Conservation (phyloP, 345 rosid species). For the Brassica napus region DNA sequence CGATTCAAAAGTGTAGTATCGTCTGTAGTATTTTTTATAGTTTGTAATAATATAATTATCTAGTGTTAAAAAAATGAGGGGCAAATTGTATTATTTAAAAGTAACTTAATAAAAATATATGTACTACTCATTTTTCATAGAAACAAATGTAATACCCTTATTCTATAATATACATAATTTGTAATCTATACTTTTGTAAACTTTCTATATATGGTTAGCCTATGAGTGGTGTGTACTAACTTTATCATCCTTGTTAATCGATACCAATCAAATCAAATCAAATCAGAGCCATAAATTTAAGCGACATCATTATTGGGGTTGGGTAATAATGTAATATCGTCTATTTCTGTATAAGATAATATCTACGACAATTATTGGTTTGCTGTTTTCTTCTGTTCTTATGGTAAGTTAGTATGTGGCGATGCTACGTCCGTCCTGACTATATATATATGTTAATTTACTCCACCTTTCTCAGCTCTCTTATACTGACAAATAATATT, state of each 20-base stretch:
- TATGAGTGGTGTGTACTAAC: background rate
- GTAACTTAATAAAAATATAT: background rate
- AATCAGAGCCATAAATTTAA: background rate
- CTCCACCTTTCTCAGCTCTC: background rate
- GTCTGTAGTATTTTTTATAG: too few relatives aligned
- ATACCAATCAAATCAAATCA: background rate
- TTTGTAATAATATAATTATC: too few relatives aligned
- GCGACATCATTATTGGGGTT: background rate
- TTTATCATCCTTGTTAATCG: background rate
- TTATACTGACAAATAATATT: background rate
- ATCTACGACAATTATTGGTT: background rate
- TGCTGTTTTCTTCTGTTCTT: background rate
- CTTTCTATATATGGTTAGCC: background rate
- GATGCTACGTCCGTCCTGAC: background rate
- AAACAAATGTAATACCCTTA: background rate
- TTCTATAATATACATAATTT: background rate
- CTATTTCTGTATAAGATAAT: background rate
- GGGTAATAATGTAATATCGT: background rate
- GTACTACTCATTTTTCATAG: background rate
- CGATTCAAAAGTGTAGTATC: too few relatives aligned
- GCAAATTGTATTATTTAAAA: background rate
- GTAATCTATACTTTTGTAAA: background rate
- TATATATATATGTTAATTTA: background rate
- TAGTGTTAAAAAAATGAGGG: background rate
- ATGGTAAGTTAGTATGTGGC: background rate